Evolutionary conservation across 2,329 filamentous ascomycete species (phyloP).

Genomic region (Rhynchosporium graminicola): DNA sequence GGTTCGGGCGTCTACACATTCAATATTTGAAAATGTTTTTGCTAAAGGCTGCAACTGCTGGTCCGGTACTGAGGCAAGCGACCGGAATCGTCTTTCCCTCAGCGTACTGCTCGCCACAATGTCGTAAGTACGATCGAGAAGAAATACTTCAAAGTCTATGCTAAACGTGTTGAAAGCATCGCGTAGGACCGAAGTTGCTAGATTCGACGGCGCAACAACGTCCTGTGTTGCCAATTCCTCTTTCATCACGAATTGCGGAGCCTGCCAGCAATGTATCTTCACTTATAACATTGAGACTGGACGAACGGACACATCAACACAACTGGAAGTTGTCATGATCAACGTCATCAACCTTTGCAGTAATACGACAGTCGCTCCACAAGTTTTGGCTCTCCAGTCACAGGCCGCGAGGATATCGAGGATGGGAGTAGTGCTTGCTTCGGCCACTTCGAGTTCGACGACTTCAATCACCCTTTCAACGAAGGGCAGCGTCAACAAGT

Average conservation of each 20-base stretch:
- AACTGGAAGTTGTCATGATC: conserved; percentile 17
- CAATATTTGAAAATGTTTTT: conserved; percentile 27
- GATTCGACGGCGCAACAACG: conserved; percentile 25
- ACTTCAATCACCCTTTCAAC: conserved; percentile 12
- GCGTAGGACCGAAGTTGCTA: conserved; percentile 27
- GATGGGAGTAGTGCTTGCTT: conserved; percentile 17
- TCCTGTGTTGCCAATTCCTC: conserved; percentile 31
- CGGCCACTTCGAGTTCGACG: background rate
- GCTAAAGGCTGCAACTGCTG: conserved; percentile 27
- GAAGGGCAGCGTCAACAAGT: background rate
- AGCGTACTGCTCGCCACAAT: conserved; percentile 33
- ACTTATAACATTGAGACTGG: conserved; percentile 29
- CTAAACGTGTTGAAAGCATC: conserved; percentile 25
- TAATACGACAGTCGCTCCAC: conserved; percentile 18
- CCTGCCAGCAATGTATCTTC: conserved; percentile 33
- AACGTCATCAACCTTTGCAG: conserved; percentile 29
- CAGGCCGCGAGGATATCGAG: conserved; percentile 29
- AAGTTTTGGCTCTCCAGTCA: conserved; percentile 28
- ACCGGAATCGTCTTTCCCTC: conserved; percentile 24
- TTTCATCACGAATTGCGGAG: conserved; percentile 33
- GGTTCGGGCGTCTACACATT: background rate
- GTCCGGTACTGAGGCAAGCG: conserved; percentile 27
- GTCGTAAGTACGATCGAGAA: conserved; percentile 29
- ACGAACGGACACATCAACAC: conserved; percentile 11
- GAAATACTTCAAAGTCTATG: background rate